phyloP scores from a whole-genome alignment of 2,329 filamentous ascomycete genomes.

The Polytolypa hystricis region DNA sequence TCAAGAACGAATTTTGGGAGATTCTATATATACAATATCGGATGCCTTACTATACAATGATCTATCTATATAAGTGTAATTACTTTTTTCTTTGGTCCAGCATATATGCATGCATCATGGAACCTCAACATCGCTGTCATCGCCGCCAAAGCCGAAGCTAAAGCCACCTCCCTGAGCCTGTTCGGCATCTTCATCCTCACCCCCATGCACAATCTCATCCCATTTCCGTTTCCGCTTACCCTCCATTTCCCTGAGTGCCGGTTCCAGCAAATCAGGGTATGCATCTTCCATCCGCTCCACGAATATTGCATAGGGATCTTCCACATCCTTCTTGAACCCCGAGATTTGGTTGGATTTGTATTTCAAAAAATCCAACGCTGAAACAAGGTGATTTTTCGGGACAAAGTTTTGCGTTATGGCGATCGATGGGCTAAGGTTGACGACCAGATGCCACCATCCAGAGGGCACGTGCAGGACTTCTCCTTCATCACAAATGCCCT shows the following conservation, averaged over 20 bases:
- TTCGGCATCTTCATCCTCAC: slow-evolving; percentile 27
- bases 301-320: slow-evolving; percentile 66
- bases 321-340: slow-evolving; percentile 63
- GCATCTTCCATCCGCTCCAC: slow-evolving; percentile 52
- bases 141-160: slow-evolving; percentile 54
- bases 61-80: too few species aligned
- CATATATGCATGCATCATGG: slow-evolving; percentile 23
- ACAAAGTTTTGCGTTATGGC: slow-evolving; percentile 96
- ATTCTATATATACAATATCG: too few species aligned
- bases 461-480: slow-evolving; percentile 88
- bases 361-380: slow-evolving; percentile 68
- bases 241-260: slow-evolving; percentile 54
- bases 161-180: slow-evolving; percentile 38
- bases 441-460: slow-evolving; percentile 94
- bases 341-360: slow-evolving; percentile 79
- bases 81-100: too few species aligned
- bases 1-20: too few species aligned
- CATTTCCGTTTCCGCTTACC: slow-evolving; percentile 67
- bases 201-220: slow-evolving; percentile 61
- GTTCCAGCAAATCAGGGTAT: slow-evolving; percentile 56
- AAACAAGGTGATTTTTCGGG: slow-evolving; percentile 58
- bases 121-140: slow-evolving; percentile 44
- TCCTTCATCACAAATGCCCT: slow-evolving; percentile 72
- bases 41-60: too few species aligned
- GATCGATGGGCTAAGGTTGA: slow-evolving; percentile 75